Conservation (phyloP, 2,329 filamentous ascomycete genomes). For the Arachnomyces sp. region DNA sequence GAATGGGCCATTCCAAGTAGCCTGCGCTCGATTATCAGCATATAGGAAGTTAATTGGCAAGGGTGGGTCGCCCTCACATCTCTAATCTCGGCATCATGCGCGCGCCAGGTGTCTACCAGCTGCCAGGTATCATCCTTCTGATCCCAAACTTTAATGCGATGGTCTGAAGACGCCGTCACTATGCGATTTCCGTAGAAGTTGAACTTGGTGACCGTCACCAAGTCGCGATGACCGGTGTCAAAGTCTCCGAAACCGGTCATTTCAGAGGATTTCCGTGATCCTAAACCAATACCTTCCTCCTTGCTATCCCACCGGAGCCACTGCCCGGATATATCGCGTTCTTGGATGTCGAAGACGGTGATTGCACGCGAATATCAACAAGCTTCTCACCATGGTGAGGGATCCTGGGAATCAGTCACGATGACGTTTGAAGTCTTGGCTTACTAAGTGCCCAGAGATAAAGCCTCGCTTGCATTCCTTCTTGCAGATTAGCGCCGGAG, state of each 20-base stretch:
- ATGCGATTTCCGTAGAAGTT: constrained; percentile 89
- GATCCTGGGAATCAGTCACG: neutral
- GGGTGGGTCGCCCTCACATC: constrained; percentile 54
- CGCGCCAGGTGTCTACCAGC: constrained; percentile 78
- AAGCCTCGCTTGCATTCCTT: no score
- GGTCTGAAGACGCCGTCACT: constrained; percentile 84
- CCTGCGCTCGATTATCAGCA: constrained; percentile 40
- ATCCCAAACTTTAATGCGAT: constrained; percentile 86
- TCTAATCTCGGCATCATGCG: constrained; percentile 81
- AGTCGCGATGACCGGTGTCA: constrained; percentile 45
- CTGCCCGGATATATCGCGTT: neutral
- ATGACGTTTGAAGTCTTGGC: neutral
- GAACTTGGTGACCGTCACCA: constrained; percentile 78
- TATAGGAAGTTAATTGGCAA: constrained; percentile 1
- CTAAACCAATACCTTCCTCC: neutral
- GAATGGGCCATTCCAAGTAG: constrained; percentile 88
- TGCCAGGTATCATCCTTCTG: constrained; percentile 66
- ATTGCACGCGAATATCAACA: neutral
- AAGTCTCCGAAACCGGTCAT: constrained; percentile 36
- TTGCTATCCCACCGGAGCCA: neutral
- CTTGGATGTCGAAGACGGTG: neutral
- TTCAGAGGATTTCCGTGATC: constrained; percentile 10
- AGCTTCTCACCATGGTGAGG: neutral
- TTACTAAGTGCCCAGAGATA: no score
- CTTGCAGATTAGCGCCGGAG: no score